Evolutionary conservation across 768 basidiomycete species (phyloP), one percentile per base, ranked within the genome.

Genomic region (Glaciozyma antarctica): DNA sequence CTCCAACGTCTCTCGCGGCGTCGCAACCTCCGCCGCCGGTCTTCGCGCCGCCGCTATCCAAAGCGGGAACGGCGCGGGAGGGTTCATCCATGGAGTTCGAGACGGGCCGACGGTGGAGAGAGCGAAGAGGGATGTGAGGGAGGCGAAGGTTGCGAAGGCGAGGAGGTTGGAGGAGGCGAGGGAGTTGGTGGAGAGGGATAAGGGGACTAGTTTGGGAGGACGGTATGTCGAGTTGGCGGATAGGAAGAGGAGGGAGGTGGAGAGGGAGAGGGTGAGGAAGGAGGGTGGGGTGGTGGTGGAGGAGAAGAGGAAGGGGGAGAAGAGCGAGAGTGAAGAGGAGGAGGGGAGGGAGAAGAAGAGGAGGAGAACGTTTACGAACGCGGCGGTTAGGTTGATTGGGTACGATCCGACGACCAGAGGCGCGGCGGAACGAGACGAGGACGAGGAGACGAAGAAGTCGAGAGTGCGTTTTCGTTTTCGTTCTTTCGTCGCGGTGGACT

Each of bases 401-500:
- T 70, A 60, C 58, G 63, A 70, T 30, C 69, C 69, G 41, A 60
- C 65, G 45, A n/a, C 47, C n/a, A 21, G 44, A 3, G 65, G 62
- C 8, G 62, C 66, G 6, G 15, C 43, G 15, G 48, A 38, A 56
- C 34, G 28, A 16, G 68, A 65, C 32, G 12, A 61, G 51, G 47
- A 48, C n/a, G 47, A 48, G 7, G 38, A 41, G 38, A 7, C 38
- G 38, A 41, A 41, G 38, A 10, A 12, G 38, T 41, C 38, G 38
- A 41, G 38, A 12, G 38, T 41, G 38, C 38, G 38, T 41, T 41
- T 41, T 41, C 38, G 8, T 15, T 41, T 34, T 15, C 38, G 8
- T 12, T 41, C 10, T 7, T 5, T 10, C 38, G 7, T 41, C 38
- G 38, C 38, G 38, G 10, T 13, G 10, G 5, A 32, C 38, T 41